Evolutionary conservation across 2,329 filamentous ascomycete species (phyloP).

Genomic region (Talaromyces marneffei): DNA sequence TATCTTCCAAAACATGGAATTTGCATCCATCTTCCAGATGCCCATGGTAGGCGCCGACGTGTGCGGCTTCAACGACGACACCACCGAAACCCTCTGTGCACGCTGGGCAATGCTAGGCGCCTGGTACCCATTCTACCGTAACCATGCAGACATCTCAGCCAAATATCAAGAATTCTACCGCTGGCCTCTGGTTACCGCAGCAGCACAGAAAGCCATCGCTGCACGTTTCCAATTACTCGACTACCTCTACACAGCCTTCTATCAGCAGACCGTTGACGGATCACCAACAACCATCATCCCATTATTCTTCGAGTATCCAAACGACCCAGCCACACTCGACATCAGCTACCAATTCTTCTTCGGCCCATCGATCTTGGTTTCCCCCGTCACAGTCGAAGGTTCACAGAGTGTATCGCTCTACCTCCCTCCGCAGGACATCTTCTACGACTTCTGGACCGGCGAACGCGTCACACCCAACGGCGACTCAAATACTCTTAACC

Average conservation of each 20-base stretch:
- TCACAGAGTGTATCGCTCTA: slow-evolving; percentile 51
- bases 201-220: slow-evolving; percentile 64
- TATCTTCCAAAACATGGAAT: slow-evolving; percentile 56
- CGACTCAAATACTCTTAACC: slow-evolving; percentile 36
- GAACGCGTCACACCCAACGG: slow-evolving; percentile 43
- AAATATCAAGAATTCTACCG: slow-evolving; percentile 66
- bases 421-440: slow-evolving; percentile 53
- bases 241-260: slow-evolving; percentile 70
- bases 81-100: slow-evolving; percentile 63
- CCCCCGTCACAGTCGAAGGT: slow-evolving; percentile 50
- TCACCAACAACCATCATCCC: slow-evolving; percentile 60
- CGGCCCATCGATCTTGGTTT: slow-evolving; percentile 54
- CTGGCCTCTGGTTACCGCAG: slow-evolving; percentile 58
- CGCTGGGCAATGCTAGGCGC: slow-evolving; percentile 69
- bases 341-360: slow-evolving; percentile 57
- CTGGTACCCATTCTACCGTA: slow-evolving; percentile 70
- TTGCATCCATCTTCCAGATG: slow-evolving; percentile 60
- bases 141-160: slow-evolving; percentile 56
- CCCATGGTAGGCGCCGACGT: slow-evolving; percentile 67
- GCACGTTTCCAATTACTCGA: slow-evolving; percentile 70
- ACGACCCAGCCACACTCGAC: slow-evolving; percentile 47
- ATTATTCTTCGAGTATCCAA: slow-evolving; percentile 65
- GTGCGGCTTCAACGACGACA: slow-evolving; percentile 67
- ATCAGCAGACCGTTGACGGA: slow-evolving; percentile 55
- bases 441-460: slow-evolving; percentile 57